Percentiles rank a stretch among this genome's conserved stretches.
Conservation (phyloP, 192 early-diverging fungal genomes). For the Coemansia sp. region DNA sequence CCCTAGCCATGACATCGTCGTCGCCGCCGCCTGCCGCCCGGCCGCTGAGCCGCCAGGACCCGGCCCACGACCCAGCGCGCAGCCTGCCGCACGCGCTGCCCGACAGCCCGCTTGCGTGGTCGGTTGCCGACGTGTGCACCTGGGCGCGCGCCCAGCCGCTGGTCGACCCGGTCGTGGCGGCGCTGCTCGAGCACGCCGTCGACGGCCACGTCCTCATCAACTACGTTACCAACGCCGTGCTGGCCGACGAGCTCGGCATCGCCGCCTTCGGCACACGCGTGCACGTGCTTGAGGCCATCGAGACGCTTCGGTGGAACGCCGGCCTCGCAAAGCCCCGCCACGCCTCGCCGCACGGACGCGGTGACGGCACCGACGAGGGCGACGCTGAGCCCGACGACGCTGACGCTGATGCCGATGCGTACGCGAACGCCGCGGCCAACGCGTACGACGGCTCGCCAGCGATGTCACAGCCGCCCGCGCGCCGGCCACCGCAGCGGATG, state of each 20-base stretch:
- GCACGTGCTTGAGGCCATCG: constrained; percentile 50
- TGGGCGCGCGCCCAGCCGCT: constrained; percentile 32
- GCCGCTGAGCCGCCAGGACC: constrained; percentile 4
- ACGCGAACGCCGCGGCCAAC: constrained; percentile 1
- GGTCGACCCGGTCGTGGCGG: constrained; percentile 22
- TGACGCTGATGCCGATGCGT: neutral
- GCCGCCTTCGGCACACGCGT: constrained; percentile 51
- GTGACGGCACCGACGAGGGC: constrained; percentile 1
- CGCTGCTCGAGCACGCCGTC: constrained; percentile 47
- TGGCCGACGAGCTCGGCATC: constrained; percentile 53
- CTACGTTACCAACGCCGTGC: constrained; percentile 52
- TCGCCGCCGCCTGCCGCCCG: neutral
- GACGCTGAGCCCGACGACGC: constrained; percentile 9
- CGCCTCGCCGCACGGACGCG: constrained; percentile 14
- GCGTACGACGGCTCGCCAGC: neutral
- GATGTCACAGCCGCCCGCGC: constrained; percentile 4
- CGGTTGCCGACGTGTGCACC: constrained; percentile 40
- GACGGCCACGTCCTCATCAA: constrained; percentile 52
- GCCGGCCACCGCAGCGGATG: constrained; percentile 4
- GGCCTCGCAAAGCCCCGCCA: constrained; percentile 17
- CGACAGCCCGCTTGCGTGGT: constrained; percentile 32
- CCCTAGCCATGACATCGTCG: neutral
- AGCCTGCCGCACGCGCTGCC: constrained; percentile 7
- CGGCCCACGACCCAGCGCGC: neutral
- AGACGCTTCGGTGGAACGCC: constrained; percentile 46